phyloP scores from a whole-genome alignment of 1,139 yeast species.

The Scheffersomyces illinoinensis region DNA sequence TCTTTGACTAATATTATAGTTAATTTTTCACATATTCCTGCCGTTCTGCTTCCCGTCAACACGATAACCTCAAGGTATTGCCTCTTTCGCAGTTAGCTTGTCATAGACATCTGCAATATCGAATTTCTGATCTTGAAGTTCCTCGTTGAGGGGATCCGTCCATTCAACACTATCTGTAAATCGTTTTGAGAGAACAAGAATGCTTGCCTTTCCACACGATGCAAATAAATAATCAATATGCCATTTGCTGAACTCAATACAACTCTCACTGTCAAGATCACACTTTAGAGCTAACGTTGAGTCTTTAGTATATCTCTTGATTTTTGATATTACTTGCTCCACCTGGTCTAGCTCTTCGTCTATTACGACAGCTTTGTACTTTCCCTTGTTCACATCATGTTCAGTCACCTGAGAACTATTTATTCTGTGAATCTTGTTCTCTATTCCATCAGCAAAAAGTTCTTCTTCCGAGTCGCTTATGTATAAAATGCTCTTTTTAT shows the following conservation, averaged over 20 bases:
- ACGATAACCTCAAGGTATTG: too few relatives aligned
- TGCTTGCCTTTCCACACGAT: background rate
- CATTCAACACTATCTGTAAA: background rate
- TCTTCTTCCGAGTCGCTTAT: background rate
- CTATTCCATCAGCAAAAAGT: background rate
- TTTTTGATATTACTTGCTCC: background rate
- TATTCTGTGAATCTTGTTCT: background rate
- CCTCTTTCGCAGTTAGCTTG: background rate
- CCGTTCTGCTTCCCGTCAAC: too few relatives aligned
- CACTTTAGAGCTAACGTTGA: background rate
- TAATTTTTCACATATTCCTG: too few relatives aligned
- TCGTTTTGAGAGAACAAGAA: background rate
- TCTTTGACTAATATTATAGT: too few relatives aligned
- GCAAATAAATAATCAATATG: conserved; percentile 3
- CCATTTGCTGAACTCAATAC: conserved; percentile 5
- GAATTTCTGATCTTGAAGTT: background rate
- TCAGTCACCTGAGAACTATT: background rate
- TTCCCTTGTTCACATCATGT: background rate
- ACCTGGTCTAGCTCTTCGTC: background rate
- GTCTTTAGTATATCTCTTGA: background rate
- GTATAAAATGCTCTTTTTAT: background rate
- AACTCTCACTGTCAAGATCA: background rate
- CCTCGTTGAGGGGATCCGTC: background rate
- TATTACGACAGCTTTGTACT: background rate
- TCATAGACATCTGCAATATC: background rate